Percentiles rank a stretch among this genome's conserved stretches.
Conservation (phyloP, 176 grass and related monocot species). For the Triticum urartu region DNA sequence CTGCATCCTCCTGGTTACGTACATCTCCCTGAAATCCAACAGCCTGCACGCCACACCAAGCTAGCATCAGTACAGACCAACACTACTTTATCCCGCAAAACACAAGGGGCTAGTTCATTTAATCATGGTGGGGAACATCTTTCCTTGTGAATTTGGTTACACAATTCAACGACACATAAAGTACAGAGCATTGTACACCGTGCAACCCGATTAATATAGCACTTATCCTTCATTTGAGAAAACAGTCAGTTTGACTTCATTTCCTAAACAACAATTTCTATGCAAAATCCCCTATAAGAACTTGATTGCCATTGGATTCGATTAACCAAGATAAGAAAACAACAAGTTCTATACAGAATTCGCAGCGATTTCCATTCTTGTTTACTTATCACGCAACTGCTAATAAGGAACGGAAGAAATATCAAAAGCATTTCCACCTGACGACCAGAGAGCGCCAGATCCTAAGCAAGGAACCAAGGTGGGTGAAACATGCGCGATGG, state of each 20-base stretch:
- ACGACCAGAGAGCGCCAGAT: neutral
- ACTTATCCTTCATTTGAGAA: no score
- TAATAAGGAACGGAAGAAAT: neutral
- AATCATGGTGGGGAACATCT: neutral
- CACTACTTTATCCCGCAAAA: neutral
- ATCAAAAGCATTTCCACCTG: neutral
- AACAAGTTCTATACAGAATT: neutral
- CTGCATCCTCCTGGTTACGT: constrained; percentile 76
- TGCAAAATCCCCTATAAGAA: neutral
- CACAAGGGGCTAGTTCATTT: neutral
- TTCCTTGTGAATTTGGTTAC: neutral
- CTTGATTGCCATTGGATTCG: neutral
- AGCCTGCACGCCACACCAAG: constrained; percentile 46
- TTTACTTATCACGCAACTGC: neutral
- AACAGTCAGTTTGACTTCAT: no score
- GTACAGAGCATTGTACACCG: neutral
- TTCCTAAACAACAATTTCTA: neutral
- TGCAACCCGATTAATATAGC: neutral
- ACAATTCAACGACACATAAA: neutral
- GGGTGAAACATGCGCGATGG: neutral
- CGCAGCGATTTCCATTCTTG: neutral
- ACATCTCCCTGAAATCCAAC: constrained; percentile 93
- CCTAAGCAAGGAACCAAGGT: neutral
- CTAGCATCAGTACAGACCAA: neutral
- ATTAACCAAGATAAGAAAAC: neutral